These are phyloP conservation scores for Cercospora beticola DNA, from an alignment of 2,329 filamentous ascomycete species.

Conservation along the genomic window DNA sequence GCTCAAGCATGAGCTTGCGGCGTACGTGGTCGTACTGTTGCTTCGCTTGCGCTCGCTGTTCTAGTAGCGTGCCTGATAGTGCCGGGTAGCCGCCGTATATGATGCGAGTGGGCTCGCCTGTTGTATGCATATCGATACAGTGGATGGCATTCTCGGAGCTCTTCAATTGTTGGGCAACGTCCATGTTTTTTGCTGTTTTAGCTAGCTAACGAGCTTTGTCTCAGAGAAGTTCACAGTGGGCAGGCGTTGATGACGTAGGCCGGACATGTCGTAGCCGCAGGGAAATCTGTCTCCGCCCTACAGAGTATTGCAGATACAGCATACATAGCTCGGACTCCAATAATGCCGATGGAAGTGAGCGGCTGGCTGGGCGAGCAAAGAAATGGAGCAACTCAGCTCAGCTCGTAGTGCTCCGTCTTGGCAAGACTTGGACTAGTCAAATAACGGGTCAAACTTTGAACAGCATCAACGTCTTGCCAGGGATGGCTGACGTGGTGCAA, in stretches of 20 bases:
- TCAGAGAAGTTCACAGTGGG: neutral
- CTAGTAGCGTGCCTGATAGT: constrained; percentile 42
- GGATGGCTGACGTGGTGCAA: neutral
- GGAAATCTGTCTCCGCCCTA: neutral
- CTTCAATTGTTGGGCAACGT: constrained; percentile 7
- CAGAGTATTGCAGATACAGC: neutral
- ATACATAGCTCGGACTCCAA: neutral
- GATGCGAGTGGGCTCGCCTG: constrained; percentile 52
- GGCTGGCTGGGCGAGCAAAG: neutral
- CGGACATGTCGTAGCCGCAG: neutral
- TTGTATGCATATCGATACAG: constrained; percentile 44
- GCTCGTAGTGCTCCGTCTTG: neutral
- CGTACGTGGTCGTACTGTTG: constrained; percentile 37
- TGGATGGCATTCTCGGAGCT: constrained; percentile 8
- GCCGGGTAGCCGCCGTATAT: constrained; percentile 36
- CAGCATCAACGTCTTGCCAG: too few relatives aligned
- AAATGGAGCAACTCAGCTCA: neutral
- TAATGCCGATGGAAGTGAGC: neutral
- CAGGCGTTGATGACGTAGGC: neutral
- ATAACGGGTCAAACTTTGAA: neutral
- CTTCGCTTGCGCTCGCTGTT: constrained; percentile 39
- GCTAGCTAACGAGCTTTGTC: constrained; percentile 1
- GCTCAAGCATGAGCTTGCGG: constrained; percentile 47
- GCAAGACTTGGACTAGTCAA: neutral
- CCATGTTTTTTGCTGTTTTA: constrained; percentile 10